Base-by-base conservation (phyloP, 352 stramenopile genomes). In the Globisporangium cederbergense region DNA sequence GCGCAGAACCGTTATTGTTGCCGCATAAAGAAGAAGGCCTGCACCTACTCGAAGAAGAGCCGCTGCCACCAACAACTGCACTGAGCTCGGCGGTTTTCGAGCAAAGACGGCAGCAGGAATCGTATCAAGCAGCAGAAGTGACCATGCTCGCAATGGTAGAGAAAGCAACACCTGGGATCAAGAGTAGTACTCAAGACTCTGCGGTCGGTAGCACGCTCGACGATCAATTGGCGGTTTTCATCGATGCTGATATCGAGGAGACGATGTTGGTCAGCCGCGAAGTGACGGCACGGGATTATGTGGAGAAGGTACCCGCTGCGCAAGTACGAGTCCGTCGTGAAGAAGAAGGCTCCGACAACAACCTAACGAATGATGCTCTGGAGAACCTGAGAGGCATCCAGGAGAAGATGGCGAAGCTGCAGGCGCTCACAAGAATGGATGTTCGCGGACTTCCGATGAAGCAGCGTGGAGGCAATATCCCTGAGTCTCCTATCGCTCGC, bases 361-460 rank as follows among this genome's bases (percentile, higher is more conserved):
- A 3, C 20, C 18, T 69, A n/a, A 32, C 56, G 8, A 63, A 56
- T 59, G 28, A 69, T 18, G 58, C 64, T 13, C 20, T 69, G 20
- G 49, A 46, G 40, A 69, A 69, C 36, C 13, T 69, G 30, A 64
- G 38, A 54, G 56, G 34, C 18, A 69, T 69, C 14, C 64, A 64
- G 32, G 36, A 65, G 42, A 65, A 38, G 36, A 64, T 69, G 56
- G 54, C 43, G 14, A 54, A 11, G 32, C 57, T 69, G 0, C 56
- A 60, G 16, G 57, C 50, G 14, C 50, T 69, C 25, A 51, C 64
- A 13, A 54, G 64, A 22, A 34, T 61, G 25, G 64, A 69, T 14
- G 49, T 36, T 1, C 64, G 64, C n/a, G 64, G 64, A 9, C 7
- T 69, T 38, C 64, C 64, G 18, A 42, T 69, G 25, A 69, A 58